Evolutionary conservation across 768 basidiomycete species (phyloP), one percentile per base, ranked within the genome.

Genomic region (Leucocoprinus sp.): DNA sequence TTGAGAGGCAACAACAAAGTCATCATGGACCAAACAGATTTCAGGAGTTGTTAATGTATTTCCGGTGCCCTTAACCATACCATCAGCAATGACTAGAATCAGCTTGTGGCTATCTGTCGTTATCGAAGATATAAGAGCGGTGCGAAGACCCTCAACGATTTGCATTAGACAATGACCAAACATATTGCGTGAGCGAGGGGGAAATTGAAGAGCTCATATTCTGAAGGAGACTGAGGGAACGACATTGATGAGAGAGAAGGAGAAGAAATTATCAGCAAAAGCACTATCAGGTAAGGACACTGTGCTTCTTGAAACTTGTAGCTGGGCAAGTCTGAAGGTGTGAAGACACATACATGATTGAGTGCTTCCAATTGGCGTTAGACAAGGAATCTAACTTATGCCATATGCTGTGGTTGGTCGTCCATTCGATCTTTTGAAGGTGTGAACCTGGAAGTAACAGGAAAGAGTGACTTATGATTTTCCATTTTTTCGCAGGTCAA

Each of bases 21-120:
- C 96, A 99, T 99, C 96, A 98, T 98, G 29, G 76, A 67, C n/a
- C 52, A 99, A 65, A 55, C 84, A 83, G 54, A 99, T 97, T 55
- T 98, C 92, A 17, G 95, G 95, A 0, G 96, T 99, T 37, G 87
- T 84, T 60, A 90, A 58, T 41, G 74, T 64, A 57, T 96, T 97
- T 8, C 93, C 95, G 21, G 82, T 83, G 57, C 95, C 96, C 69
- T 91, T 90, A 59, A 98, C 96, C 87, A 96, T 91, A 55, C 96
- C 96, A 60, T 99, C 96, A 36, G 91, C 90, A 52, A 98, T 93
- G 58, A 99, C 84, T 49, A 99, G 68, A 52, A 99, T 86, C 44
- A 96, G 60, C 58, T 98, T 98, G 71, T 99, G 96, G 54, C 84
- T 88, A 65, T 98, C 95, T 22, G 95, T 97, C 3, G 96, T 98